Evolutionary conservation across 208 protist genomes (phyloP).

Genomic region (Wallacemonas sp.): DNA sequence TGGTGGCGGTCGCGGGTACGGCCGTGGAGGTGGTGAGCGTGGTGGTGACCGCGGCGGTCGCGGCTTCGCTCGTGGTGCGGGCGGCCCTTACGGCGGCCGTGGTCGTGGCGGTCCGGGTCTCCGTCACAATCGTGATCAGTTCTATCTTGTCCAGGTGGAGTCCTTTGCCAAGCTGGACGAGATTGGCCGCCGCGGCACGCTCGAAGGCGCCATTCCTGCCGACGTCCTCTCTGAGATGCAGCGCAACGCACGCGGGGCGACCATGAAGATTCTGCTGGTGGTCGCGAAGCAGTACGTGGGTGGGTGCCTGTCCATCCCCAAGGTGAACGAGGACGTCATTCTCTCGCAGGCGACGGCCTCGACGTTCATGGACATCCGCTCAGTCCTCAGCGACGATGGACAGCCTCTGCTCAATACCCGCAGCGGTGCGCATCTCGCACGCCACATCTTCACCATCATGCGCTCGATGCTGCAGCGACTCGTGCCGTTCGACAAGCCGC

Average conservation of each 20-base stretch:
- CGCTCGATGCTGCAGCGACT: conserved; percentile 47
- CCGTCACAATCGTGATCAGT: conserved; percentile 17
- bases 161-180: conserved; percentile 71
- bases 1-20: conserved; percentile 27
- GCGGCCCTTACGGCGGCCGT: conserved; percentile 24
- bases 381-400: conserved; percentile 65
- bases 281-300: conserved; percentile 65
- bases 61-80: conserved; percentile 20
- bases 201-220: conserved; percentile 45
- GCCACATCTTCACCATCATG: conserved; percentile 52
- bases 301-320: conserved; percentile 63
- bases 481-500: conserved; percentile 57
- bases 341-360: conserved; percentile 55
- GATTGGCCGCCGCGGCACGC: conserved; percentile 46
- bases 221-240: conserved; percentile 39
- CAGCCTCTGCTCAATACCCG: conserved; percentile 45
- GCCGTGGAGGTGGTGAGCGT: conserved; percentile 12
- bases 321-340: conserved; percentile 58
- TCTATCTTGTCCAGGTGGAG: conserved; percentile 68
- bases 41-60: conserved; percentile 19
- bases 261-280: conserved; percentile 56
- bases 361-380: conserved; percentile 58
- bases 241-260: conserved; percentile 24
- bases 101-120: conserved; percentile 22
- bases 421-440: conserved; percentile 50